Evolutionary conservation across 768 basidiomycete genomes (phyloP).

Genomic region (Lactarius vividus): DNA sequence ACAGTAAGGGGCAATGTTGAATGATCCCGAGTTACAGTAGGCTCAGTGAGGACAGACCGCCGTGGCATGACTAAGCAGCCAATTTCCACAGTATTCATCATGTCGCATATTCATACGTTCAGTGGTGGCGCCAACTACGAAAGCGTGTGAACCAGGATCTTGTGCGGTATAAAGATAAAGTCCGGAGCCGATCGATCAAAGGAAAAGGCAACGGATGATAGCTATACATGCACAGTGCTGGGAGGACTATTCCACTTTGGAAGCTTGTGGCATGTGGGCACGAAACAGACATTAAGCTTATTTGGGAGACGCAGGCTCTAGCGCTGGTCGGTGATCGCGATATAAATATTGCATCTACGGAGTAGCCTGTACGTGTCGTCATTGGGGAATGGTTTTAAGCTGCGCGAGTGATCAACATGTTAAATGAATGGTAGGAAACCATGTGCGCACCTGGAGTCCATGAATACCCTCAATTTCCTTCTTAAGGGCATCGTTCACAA

Average conservation of each 20-base stretch:
- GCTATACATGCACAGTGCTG: neutral
- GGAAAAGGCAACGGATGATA: neutral
- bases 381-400: slow-evolving; percentile 23
- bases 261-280: slow-evolving; percentile 5
- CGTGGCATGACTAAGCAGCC: neutral
- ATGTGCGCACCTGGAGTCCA: slow-evolving; percentile 75
- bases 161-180: neutral
- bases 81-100: neutral
- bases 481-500: slow-evolving; percentile 84
- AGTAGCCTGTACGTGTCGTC: neutral
- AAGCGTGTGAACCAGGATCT: neutral
- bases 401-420: slow-evolving; percentile 1
- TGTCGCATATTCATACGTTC: neutral
- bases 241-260: neutral
- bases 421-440: neutral
- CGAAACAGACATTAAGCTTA: slow-evolving; percentile 6
- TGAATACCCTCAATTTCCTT: slow-evolving; percentile 90
- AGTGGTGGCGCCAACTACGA: neutral
- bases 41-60: neutral
- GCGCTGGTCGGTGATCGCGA: neutral
- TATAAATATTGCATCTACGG: slow-evolving; percentile 12
- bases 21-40: neutral
- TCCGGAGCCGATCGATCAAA: neutral
- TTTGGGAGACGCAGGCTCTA: neutral
- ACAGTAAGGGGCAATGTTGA: neutral